Percentiles rank a stretch among this genome's conserved stretches.
Conservation (phyloP, 805 yeast species). For the Yamadazyma nakazawae region DNA sequence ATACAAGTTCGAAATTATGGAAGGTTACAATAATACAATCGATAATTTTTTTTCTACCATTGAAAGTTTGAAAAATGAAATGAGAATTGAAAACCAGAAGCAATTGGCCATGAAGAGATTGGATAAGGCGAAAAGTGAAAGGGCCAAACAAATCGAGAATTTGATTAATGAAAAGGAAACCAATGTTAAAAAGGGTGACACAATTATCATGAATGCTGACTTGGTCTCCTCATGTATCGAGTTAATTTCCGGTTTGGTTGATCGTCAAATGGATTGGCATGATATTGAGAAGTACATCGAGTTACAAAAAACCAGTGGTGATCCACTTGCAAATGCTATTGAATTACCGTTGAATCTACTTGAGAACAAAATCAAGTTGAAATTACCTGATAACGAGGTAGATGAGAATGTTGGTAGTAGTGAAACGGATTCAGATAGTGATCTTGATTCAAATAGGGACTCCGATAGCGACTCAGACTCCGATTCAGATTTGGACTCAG, state of each 20-base stretch:
- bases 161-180: slow-evolving; percentile 59
- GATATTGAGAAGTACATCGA: slow-evolving; percentile 74
- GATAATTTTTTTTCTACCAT: slow-evolving; percentile 83
- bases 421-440: slow-evolving; percentile 30
- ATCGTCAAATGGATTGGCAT: slow-evolving; percentile 92
- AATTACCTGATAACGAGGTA: slow-evolving; percentile 43
- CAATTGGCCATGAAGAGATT: slow-evolving; percentile 71
- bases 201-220: slow-evolving; percentile 66
- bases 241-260: slow-evolving; percentile 63
- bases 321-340: slow-evolving; percentile 59
- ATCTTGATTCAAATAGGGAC: slow-evolving; percentile 23
- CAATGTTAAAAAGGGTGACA: slow-evolving; percentile 67
- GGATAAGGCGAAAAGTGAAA: slow-evolving; percentile 71
- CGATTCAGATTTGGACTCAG: slow-evolving; percentile 13
- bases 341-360: slow-evolving; percentile 65
- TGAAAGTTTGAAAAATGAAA: slow-evolving; percentile 74
- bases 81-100: slow-evolving; percentile 73
- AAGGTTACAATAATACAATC: slow-evolving; percentile 70
- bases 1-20: slow-evolving; percentile 29
- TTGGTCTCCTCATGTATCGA: slow-evolving; percentile 67
- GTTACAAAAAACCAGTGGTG: slow-evolving; percentile 66
- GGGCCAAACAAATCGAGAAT: slow-evolving; percentile 63
- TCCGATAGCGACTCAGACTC: slow-evolving; percentile 4
- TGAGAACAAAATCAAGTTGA: slow-evolving; percentile 61
- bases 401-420: slow-evolving; percentile 20